Conservation (phyloP, 176 grass and related monocot genomes). For the Dendrocalamus sinicus region DNA sequence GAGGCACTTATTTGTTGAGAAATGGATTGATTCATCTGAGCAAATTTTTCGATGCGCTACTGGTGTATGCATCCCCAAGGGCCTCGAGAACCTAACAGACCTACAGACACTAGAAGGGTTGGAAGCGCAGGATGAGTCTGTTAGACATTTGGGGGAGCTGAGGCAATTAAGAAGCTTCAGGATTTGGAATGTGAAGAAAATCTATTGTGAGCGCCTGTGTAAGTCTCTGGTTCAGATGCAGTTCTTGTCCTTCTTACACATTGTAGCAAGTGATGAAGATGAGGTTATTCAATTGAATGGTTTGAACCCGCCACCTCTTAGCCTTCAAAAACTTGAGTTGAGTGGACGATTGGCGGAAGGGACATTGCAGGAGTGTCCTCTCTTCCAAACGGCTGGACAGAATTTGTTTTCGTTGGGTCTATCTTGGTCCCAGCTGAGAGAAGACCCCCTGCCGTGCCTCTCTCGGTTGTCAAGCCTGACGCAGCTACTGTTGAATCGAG, state of each 20-base stretch:
- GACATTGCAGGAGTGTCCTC: not conserved
- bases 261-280: slow-evolving; percentile 4
- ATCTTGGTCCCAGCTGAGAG: not conserved
- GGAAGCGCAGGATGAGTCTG: not conserved
- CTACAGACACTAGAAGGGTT: slow-evolving; percentile 31
- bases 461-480: slow-evolving; percentile 7
- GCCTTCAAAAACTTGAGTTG: not conserved
- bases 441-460: slow-evolving; percentile 14
- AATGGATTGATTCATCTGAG: too few species aligned
- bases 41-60: too few species aligned
- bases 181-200: slow-evolving; percentile 19
- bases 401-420: not conserved
- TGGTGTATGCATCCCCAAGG: not conserved
- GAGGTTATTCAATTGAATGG: slow-evolving; percentile 13
- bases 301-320: not conserved
- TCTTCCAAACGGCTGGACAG: not conserved
- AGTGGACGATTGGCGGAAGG: not conserved
- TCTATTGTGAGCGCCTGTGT: not conserved
- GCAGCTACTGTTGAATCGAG: not conserved
- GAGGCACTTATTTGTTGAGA: slow-evolving; percentile 29
- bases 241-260: not conserved
- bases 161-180: slow-evolving; percentile 42
- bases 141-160: slow-evolving; percentile 13
- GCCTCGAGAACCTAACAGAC: not conserved
- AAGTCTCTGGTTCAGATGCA: slow-evolving; percentile 29